A percentile compares a stretch with the other conserved stretches of the same genome.
Conservation (phyloP, 495 filamentous ascomycete species). For the Tuber umbilicatum region DNA sequence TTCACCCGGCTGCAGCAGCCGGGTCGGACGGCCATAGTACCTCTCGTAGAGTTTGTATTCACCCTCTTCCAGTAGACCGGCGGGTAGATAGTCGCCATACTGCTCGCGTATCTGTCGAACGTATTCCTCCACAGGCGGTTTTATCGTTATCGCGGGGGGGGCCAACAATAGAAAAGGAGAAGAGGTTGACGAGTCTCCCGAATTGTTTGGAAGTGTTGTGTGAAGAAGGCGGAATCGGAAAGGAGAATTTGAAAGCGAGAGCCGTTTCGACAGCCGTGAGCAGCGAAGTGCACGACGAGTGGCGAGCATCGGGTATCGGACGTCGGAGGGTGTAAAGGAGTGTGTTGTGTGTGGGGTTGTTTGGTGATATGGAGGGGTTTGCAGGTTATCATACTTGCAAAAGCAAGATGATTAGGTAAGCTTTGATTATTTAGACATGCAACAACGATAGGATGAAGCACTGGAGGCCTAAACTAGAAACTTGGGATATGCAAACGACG, state of each 20-base stretch:
- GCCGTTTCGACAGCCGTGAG: background rate
- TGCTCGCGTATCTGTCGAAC: constrained; percentile 63
- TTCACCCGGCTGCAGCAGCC: constrained; percentile 54
- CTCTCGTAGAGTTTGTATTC: constrained; percentile 72
- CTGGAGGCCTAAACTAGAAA: too few species aligned
- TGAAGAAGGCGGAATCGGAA: background rate
- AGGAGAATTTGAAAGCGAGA: background rate
- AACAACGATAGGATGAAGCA: too few species aligned
- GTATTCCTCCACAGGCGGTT: constrained; percentile 50
- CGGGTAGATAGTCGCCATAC: constrained; percentile 72
- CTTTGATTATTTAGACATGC: too few species aligned
- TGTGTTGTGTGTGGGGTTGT: background rate
- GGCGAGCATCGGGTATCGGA: background rate
- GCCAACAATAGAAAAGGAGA: background rate
- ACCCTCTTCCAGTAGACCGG: constrained; percentile 59
- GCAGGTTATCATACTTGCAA: too few species aligned
- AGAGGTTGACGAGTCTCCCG: background rate
- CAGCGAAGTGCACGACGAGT: background rate
- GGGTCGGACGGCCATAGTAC: constrained; percentile 66
- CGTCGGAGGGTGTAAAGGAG: too few species aligned
- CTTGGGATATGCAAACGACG: background rate
- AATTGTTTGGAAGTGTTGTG: background rate
- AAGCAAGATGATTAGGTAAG: too few species aligned
- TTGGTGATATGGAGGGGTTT: background rate
- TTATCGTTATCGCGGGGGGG: constrained; percentile 3